A percentile compares a stretch with the other conserved stretches of the same genome.
Conservation (phyloP, 1,284 basidiomycete genomes). For the Porphyrellus sp. region DNA sequence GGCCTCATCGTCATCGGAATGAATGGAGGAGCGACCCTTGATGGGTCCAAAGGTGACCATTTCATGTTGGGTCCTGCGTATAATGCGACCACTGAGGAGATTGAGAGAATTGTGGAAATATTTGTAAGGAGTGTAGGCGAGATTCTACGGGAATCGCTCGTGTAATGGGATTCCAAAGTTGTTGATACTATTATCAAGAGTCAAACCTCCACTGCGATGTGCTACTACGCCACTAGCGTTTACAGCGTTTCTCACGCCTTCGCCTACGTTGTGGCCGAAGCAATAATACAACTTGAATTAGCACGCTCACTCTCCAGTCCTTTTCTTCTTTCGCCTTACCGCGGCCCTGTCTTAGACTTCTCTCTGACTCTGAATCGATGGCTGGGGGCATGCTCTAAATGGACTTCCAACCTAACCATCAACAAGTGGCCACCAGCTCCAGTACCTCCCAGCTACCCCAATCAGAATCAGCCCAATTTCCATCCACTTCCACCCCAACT, state of each 20-base stretch:
- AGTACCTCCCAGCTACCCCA: slow-evolving; percentile 41
- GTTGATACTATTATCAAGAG: not conserved
- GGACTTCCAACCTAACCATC: slow-evolving; percentile 71
- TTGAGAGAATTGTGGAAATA: slow-evolving; percentile 61
- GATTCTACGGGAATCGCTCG: slow-evolving; percentile 42
- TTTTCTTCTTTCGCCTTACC: slow-evolving; percentile 28
- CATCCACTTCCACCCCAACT: slow-evolving; percentile 34
- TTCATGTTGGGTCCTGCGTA: slow-evolving; percentile 72
- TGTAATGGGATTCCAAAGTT: slow-evolving; percentile 4
- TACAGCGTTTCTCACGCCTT: slow-evolving; percentile 33
- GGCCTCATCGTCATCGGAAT: slow-evolving; percentile 70
- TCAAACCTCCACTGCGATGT: too few relatives aligned
- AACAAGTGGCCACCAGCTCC: slow-evolving; percentile 65
- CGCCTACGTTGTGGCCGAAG: slow-evolving; percentile 21
- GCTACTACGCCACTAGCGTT: slow-evolving; percentile 10
- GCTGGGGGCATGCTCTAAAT: slow-evolving; percentile 80
- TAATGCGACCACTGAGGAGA: slow-evolving; percentile 63
- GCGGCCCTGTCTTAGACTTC: slow-evolving; percentile 27
- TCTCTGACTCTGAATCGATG: slow-evolving; percentile 57
- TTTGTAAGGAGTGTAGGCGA: slow-evolving; percentile 64
- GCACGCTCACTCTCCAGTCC: slow-evolving; percentile 16
- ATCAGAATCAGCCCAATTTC: slow-evolving; percentile 39
- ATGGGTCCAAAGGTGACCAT: slow-evolving; percentile 71
- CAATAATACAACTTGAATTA: slow-evolving; percentile 33
- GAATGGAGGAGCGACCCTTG: slow-evolving; percentile 62